phyloP scores from a whole-genome alignment of 106 monocot species.

The Dendrobium chrysotoxum region DNA sequence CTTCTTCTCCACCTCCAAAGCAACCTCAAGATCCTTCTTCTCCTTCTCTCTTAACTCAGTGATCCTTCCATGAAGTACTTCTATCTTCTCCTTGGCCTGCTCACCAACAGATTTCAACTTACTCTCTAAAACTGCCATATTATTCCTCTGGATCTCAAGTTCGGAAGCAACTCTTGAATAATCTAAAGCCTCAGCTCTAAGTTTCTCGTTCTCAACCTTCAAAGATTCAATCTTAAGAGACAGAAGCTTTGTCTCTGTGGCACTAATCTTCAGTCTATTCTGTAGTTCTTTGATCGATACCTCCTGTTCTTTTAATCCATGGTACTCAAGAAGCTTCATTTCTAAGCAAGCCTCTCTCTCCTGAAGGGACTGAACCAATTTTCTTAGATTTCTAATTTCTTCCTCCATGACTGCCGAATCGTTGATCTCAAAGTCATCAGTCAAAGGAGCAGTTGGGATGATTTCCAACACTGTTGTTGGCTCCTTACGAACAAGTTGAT shows the following conservation, averaged over 20 bases:
- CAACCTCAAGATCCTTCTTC: constrained; percentile 14
- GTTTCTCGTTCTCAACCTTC: constrained; percentile 55
- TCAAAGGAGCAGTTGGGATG: background rate
- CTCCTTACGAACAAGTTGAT: constrained; percentile 13
- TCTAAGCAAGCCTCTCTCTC: constrained; percentile 49
- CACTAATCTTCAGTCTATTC: constrained; percentile 29
- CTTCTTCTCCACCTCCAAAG: constrained; percentile 30
- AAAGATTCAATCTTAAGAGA: constrained; percentile 40
- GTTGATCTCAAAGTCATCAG: background rate
- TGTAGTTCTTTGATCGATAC: constrained; percentile 37
- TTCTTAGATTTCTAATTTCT: constrained; percentile 32
- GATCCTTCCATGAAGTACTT: constrained; percentile 31
- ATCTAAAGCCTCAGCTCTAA: constrained; percentile 31
- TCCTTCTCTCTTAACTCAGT: constrained; percentile 18
- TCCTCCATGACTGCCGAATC: constrained; percentile 19
- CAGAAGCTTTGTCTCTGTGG: constrained; percentile 31
- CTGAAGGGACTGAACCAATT: constrained; percentile 27
- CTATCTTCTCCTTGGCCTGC: constrained; percentile 35
- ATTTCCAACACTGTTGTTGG: background rate
- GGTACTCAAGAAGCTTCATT: constrained; percentile 39
- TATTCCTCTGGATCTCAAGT: constrained; percentile 34
- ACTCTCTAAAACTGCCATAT: constrained; percentile 32
- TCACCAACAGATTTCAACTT: constrained; percentile 32
- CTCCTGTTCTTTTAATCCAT: constrained; percentile 49
- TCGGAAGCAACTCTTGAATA: constrained; percentile 17